A percentile compares a stretch with the other conserved stretches of the same genome.
These are phyloP conservation scores for Nyctanthes arbortristis DNA, from an alignment of 257 asterid species.

Conservation along the genomic window DNA sequence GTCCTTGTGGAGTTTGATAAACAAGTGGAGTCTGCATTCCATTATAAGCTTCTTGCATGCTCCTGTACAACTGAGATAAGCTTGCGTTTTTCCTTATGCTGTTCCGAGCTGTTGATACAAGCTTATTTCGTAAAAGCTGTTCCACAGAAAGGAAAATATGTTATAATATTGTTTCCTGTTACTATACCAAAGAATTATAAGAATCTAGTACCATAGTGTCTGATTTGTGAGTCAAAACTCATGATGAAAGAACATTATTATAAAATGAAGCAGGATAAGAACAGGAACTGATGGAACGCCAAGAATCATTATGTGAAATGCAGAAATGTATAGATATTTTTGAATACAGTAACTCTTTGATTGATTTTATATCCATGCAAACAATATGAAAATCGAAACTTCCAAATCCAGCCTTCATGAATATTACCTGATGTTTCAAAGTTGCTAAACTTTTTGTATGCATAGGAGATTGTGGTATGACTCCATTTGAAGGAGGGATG, in stretches of 20 bases:
- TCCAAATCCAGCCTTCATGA: not conserved
- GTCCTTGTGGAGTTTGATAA: constrained; percentile 69
- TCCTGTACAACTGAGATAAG: constrained; percentile 70
- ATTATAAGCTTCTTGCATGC: constrained; percentile 80
- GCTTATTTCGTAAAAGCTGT: constrained; percentile 91
- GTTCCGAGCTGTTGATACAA: constrained; percentile 69
- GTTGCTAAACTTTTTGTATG: constrained; percentile 96
- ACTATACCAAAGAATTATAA: not conserved
- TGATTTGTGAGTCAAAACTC: not conserved
- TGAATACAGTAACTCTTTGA: not conserved
- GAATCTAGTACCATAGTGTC: not conserved
- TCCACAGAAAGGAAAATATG: constrained; percentile 20
- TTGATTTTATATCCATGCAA: not conserved
- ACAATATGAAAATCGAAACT: not conserved
- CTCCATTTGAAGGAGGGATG: constrained; percentile 99
- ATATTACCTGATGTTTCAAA: constrained; percentile 84
- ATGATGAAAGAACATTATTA: not conserved
- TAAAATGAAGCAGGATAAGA: not conserved
- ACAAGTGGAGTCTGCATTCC: constrained; percentile 94
- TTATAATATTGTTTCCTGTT: not conserved
- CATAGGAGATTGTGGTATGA: constrained; percentile 99
- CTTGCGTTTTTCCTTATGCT: constrained; percentile 68
- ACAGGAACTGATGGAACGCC: not conserved
- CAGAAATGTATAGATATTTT: not conserved
- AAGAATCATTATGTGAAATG: not conserved